phyloP scores from a whole-genome alignment of 257 asterid species.

The Echium plantagineum region DNA sequence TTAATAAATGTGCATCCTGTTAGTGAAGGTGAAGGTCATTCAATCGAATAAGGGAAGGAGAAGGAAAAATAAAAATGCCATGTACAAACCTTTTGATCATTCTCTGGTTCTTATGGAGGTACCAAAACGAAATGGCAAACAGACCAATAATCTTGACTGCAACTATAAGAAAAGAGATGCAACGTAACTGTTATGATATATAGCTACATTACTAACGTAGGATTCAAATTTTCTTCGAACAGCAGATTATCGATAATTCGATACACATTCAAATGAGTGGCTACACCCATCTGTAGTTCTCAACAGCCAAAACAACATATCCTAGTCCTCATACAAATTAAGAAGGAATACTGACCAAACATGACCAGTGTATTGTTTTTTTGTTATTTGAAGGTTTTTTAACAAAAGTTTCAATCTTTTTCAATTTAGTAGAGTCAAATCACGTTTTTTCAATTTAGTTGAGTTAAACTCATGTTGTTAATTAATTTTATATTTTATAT shows the following conservation, averaged over 20 bases:
- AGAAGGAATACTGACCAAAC: background rate
- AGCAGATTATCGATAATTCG: background rate
- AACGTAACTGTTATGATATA: background rate
- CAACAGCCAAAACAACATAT: background rate
- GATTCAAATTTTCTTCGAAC: background rate
- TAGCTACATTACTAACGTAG: background rate
- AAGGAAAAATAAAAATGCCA: background rate
- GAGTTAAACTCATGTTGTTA: no score
- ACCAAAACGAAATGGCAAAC: background rate
- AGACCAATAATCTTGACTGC: background rate
- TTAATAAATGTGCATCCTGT: conserved; percentile 1
- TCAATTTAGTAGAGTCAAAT: no score
- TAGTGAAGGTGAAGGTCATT: background rate
- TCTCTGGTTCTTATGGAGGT: background rate
- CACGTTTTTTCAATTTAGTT: no score
- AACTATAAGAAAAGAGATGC: background rate
- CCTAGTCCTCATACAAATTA: background rate
- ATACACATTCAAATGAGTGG: background rate
- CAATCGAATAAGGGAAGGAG: background rate
- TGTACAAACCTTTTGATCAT: background rate
- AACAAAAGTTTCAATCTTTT: no score
- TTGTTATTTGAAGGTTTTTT: no score
- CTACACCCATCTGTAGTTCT: background rate
- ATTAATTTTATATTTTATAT: no score
- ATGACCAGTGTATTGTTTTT: no score